Evolutionary conservation across 805 yeast species (phyloP), one percentile per base, ranked within the genome.

Genomic region (Saccharomyces eubayanus): DNA sequence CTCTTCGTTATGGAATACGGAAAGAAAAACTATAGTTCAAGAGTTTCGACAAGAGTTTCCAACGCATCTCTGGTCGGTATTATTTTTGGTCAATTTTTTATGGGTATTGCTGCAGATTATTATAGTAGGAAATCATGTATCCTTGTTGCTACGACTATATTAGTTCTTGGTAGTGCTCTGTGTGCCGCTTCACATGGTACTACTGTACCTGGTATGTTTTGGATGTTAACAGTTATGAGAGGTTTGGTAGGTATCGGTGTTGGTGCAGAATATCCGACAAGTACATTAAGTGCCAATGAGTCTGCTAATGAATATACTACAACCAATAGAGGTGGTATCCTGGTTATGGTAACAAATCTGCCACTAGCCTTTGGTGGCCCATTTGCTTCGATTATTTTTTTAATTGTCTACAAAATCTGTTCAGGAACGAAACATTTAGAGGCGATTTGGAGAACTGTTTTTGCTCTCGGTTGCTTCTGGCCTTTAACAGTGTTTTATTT

Each of bases 201-300:
- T 36, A 79, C 88, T 3, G 50, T 57, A 24, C 96, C 97, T 43
- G 78, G 70, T 10, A 54, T 91, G 75, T 81, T 92, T 57, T 84
- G 89, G 14, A 92, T 94, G 21, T 72, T 91, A 52, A 88, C 96
- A 8, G 85, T 84, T 9, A 89, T 85, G 69, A 80, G 98, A 70
- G 88, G 88, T 70, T 84, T 91, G 71, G 73, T 91, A 51, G 98
- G 98, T 72, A 75, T 89, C 59, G 95, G 91, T 63, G 87, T 92
- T 62, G 98, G 98, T 62, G 91, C 95, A 50, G 98, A 91, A 72
- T 91, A 91, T 67, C 96, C 97, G 48, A 85, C 95, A 12, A 91
- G 96, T 47, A 85, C 96, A 8, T 92, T 91, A 20, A 95, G 96
- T 40, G 89, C 95, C 61, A 90, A 97, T 29, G 97, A 91, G 71